Conservation (phyloP, 2,329 filamentous ascomycete species). For the Apiospora rasikravindrae region DNA sequence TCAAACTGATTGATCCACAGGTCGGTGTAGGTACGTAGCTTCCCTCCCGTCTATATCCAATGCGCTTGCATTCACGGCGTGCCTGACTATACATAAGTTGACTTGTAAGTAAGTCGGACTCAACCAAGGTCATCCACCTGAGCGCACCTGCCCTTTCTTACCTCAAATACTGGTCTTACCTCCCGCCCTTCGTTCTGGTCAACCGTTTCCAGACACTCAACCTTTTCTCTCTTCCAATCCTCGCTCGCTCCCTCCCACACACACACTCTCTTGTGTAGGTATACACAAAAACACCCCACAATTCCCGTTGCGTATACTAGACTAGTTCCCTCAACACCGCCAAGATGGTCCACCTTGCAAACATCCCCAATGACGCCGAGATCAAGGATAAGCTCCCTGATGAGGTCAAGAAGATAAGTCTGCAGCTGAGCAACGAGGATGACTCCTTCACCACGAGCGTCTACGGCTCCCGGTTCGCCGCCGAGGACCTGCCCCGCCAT, state of each 20-base stretch:
- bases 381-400: slow-evolving; percentile 38
- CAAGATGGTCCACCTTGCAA: slow-evolving; percentile 59
- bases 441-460: slow-evolving; percentile 77
- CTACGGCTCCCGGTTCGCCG: slow-evolving; percentile 86
- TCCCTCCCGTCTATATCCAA: neutral
- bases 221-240: neutral
- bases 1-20: neutral
- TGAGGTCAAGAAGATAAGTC: slow-evolving; percentile 48
- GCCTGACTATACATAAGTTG: neutral
- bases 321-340: neutral
- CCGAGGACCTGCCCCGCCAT: slow-evolving; percentile 77
- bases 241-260: neutral
- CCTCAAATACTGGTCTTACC: neutral
- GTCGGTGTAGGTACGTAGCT: slow-evolving; percentile 16
- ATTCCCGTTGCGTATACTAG: neutral
- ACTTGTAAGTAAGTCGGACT: neutral
- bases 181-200: neutral
- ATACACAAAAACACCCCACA: neutral
- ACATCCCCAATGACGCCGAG: slow-evolving; percentile 43
- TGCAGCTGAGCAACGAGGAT: slow-evolving; percentile 56
- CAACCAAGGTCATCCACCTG: neutral
- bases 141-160: neutral
- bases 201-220: neutral
- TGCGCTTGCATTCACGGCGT: neutral
- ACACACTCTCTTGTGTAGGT: too few species aligned